Evolutionary conservation across 2,329 filamentous ascomycete genomes (phyloP).

Genomic region (Penicillium polonicum): DNA sequence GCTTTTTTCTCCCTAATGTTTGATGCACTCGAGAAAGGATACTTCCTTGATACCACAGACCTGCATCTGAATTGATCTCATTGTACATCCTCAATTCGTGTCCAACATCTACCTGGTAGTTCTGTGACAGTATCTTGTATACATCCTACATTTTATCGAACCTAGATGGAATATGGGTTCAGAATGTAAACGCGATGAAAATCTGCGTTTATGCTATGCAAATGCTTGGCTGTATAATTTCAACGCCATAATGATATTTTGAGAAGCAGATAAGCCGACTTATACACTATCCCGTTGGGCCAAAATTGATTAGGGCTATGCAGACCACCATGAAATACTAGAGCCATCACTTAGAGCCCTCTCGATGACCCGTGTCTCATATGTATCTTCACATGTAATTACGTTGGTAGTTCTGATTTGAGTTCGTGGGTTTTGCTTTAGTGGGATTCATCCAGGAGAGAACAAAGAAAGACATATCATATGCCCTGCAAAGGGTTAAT

Average conservation of each 20-base stretch:
- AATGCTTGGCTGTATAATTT: neutral
- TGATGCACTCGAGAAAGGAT: constrained; percentile 10
- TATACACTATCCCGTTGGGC: neutral
- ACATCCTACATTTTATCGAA: neutral
- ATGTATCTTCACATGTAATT: neutral
- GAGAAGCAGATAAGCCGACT: neutral
- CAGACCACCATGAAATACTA: neutral
- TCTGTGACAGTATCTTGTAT: neutral
- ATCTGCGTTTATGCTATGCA: neutral
- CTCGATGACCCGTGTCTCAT: neutral
- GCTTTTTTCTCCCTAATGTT: constrained; percentile 11
- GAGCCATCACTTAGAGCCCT: neutral
- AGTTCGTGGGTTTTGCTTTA: neutral
- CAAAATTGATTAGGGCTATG: neutral
- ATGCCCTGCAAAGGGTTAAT: too few relatives aligned
- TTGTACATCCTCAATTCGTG: constrained; percentile 5
- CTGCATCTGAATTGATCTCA: constrained; percentile 5
- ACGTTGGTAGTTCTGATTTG: neutral
- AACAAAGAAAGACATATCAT: neutral
- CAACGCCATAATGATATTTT: too few relatives aligned
- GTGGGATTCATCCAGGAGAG: neutral
- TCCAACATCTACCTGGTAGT: neutral
- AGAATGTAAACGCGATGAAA: too few relatives aligned
- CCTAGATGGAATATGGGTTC: neutral
- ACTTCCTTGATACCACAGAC: constrained; percentile 8